These are phyloP conservation scores for Neurospora sp. DNA, from an alignment of 495 filamentous ascomycete species.

Conservation along the genomic window DNA sequence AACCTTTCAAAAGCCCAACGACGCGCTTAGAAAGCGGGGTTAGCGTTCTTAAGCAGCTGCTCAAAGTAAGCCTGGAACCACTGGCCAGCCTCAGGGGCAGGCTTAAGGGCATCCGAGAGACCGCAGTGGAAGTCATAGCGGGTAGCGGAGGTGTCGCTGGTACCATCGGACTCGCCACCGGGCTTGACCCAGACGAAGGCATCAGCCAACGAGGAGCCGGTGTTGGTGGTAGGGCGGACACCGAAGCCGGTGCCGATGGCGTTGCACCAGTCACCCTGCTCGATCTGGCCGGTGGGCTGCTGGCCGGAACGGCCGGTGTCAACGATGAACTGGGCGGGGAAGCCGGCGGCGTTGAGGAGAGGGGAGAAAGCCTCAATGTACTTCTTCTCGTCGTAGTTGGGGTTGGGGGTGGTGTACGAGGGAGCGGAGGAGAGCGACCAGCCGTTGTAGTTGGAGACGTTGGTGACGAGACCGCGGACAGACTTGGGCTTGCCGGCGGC, in stretches of 20 bases:
- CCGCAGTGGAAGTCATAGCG: constrained; percentile 69
- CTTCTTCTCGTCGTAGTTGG: constrained; percentile 57
- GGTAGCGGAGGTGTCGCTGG: constrained; percentile 47
- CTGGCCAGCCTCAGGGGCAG: constrained; percentile 65
- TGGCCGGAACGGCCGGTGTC: constrained; percentile 61
- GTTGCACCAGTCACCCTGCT: constrained; percentile 83
- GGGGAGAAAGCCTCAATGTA: constrained; percentile 61
- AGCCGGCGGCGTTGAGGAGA: constrained; percentile 49
- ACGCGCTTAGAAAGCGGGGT: constrained; percentile 39
- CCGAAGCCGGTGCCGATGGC: constrained; percentile 65
- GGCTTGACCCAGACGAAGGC: constrained; percentile 83
- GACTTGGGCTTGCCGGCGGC: constrained; percentile 52
- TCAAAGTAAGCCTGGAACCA: constrained; percentile 80
- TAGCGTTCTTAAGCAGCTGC: constrained; percentile 58
- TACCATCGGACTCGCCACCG: constrained; percentile 74
- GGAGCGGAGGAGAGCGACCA: constrained; percentile 33
- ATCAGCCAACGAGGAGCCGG: constrained; percentile 52
- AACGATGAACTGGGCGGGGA: constrained; percentile 61
- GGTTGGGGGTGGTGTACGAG: constrained; percentile 36
- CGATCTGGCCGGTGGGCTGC: constrained; percentile 50
- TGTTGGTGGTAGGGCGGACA: constrained; percentile 53
- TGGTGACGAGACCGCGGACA: constrained; percentile 66
- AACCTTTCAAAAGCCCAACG: background rate
- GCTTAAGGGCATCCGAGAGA: constrained; percentile 46
- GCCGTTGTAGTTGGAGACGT: constrained; percentile 72